phyloP scores from a whole-genome alignment of 805 yeast species.

The Saccharomycopsis sp. region DNA sequence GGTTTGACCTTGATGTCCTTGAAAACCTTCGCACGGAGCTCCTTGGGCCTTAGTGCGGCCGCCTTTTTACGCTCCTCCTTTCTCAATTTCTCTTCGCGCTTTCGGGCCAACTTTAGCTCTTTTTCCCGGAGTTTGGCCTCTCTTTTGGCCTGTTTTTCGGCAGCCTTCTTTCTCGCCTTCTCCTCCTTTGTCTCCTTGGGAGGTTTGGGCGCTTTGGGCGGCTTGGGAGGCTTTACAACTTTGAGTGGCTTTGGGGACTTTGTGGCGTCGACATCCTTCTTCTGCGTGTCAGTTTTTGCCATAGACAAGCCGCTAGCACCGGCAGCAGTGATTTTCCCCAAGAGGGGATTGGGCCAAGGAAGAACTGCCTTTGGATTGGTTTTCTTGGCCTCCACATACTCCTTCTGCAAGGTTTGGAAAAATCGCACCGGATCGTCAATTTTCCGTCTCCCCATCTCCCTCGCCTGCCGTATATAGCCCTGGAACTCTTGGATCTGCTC shows the following conservation, averaged over 20 bases:
- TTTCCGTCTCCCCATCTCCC: conserved; percentile 50
- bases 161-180: conserved; percentile 22
- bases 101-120: conserved; percentile 18
- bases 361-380: background rate
- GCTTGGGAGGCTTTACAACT: conserved; percentile 22
- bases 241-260: conserved; percentile 23
- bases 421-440: conserved; percentile 19
- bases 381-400: conserved; percentile 19
- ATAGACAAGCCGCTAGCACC: no score
- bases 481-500: conserved; percentile 75
- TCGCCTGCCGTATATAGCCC: conserved; percentile 70
- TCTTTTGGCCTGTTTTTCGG: conserved; percentile 19
- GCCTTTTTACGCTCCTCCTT: conserved; percentile 23
- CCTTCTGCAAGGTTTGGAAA: conserved; percentile 17
- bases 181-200: conserved; percentile 12
- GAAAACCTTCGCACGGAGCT: conserved; percentile 7
- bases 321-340: background rate
- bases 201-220: conserved; percentile 21
- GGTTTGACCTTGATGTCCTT: conserved; percentile 16
- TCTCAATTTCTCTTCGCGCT: conserved; percentile 21
- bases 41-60: conserved; percentile 15
- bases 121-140: conserved; percentile 19
- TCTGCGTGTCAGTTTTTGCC: background rate
- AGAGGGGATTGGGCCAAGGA: background rate
- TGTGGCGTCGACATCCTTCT: background rate